phyloP scores from a whole-genome alignment of 805 yeast genomes.

The Scheffersomyces ergatensis region DNA sequence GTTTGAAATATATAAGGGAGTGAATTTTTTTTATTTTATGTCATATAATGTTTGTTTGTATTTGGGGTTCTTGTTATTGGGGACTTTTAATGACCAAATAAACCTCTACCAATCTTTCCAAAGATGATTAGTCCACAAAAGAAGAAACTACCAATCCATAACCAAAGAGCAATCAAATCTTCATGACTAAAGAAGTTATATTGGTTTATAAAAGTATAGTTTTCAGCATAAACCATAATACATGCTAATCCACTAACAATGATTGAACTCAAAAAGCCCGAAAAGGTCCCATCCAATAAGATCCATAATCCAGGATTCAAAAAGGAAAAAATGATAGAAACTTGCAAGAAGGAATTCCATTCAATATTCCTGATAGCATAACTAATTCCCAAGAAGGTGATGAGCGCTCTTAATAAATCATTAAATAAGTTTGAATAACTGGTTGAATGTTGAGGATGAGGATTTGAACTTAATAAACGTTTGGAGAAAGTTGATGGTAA shows the following conservation, averaged over 20 bases:
- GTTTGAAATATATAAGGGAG: too few relatives aligned
- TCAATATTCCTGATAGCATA: conserved; percentile 68
- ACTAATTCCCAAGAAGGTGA: conserved; percentile 68
- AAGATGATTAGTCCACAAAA: conserved; percentile 65
- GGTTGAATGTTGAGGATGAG: conserved; percentile 24
- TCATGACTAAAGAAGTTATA: conserved; percentile 12
- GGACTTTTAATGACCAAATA: conserved; percentile 26
- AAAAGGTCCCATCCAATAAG: conserved; percentile 56
- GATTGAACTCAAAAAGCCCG: conserved; percentile 46
- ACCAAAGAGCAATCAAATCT: conserved; percentile 40
- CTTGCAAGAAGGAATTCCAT: conserved; percentile 67
- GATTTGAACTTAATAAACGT: conserved; percentile 38
- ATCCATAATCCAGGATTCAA: conserved; percentile 68
- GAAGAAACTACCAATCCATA: conserved; percentile 62
- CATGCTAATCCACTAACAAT: conserved; percentile 30
- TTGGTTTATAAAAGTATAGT: conserved; percentile 17
- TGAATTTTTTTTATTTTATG: too few relatives aligned
- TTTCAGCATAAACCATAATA: conserved; percentile 26
- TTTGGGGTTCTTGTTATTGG: too few relatives aligned
- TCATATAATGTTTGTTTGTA: too few relatives aligned
- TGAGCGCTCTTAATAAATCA: conserved; percentile 41
- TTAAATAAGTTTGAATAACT: conserved; percentile 27
- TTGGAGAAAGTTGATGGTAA: conserved; percentile 27
- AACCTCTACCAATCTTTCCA: conserved; percentile 65
- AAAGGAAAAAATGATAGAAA: conserved; percentile 59